Percentiles rank a stretch among this genome's conserved stretches.
Evolutionary conservation across 805 yeast species (phyloP).

Genomic region (Metschnikowia drakensbergensis): DNA sequence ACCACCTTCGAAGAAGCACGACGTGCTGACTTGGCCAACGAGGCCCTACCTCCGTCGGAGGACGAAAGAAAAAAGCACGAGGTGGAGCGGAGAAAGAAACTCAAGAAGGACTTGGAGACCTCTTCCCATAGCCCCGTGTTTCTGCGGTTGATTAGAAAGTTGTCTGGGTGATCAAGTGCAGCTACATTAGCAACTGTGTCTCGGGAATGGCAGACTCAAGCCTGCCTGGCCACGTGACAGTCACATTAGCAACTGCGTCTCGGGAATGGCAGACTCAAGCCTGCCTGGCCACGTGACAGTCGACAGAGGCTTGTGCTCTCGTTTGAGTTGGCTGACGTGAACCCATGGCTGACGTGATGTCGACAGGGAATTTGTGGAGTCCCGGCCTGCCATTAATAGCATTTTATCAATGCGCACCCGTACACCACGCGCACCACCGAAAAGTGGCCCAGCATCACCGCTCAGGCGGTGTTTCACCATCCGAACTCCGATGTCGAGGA

Average conservation of each 20-base stretch:
- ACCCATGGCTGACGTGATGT: too few species aligned
- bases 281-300: too few species aligned
- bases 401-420: neutral
- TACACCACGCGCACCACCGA: conserved; percentile 3
- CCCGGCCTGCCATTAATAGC: neutral
- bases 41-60: conserved; percentile 78
- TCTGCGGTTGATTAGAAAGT: conserved; percentile 36
- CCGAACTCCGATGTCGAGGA: conserved; percentile 5
- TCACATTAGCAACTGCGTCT: too few species aligned
- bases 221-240: too few species aligned
- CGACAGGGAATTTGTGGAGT: neutral
- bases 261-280: too few species aligned
- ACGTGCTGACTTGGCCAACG: conserved; percentile 75
- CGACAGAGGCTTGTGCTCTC: too few species aligned
- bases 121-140: conserved; percentile 33
- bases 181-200: too few species aligned
- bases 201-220: too few species aligned
- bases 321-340: too few species aligned
- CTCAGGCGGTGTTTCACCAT: neutral
- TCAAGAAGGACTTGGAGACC: conserved; percentile 34
- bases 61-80: conserved; percentile 50
- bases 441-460: neutral
- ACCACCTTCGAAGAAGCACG: conserved; percentile 79
- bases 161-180: conserved; percentile 21
- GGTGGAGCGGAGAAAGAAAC: conserved; percentile 43